Evolutionary conservation across 371 early-diverging fungal species (phyloP), one percentile per base, ranked within the genome.

Genomic region (Mortierella sp.): DNA sequence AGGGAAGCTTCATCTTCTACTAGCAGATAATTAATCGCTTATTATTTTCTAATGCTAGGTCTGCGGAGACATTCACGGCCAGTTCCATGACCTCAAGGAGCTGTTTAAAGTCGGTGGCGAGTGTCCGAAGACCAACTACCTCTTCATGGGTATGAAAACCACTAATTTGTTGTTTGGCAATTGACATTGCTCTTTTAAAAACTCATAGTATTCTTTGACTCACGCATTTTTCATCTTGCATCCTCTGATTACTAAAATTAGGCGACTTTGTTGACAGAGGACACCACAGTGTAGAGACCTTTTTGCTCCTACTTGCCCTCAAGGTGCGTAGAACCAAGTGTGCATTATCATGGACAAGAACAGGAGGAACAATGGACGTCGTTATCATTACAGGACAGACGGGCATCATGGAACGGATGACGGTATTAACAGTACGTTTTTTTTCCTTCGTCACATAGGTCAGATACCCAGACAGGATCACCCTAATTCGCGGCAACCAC

Each of bases 241-340:
- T 24, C 24, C 4, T 67, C 19, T 19, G 5, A 34, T 61, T 61
- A 71, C 28, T 53, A 53, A 48, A 61, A 34, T 10, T 81, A 95
- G 97, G 99, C 44, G 99, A 99, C 88, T 99, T 99, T 93, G 99
- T 99, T 5, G 99, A 99, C 91, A 95, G 99, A 74, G 99, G 99
- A 48, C 98, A 96, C 82, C 99, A 99, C 89, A 96, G 96, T 69
- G 98, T 99, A 24, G 99, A 99, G 88, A 99, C 99, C 0, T 97
- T 99, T 87, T 88, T 98, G n/a, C 91, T 99, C n/a, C 90, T 99
- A 76, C 88, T 99, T 26, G 98, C 99, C 6, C 91, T 99, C 4
- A 99, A 99, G 91, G 94, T 95, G 34, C 82, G 10, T 89, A 69
- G 86, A 37, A 24, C 87, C 69, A 90, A 89, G 67, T n/a, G n/a